These are phyloP conservation scores for Candida sanyaensis DNA, from an alignment of 1,139 yeast genomes.

Conservation along the genomic window DNA sequence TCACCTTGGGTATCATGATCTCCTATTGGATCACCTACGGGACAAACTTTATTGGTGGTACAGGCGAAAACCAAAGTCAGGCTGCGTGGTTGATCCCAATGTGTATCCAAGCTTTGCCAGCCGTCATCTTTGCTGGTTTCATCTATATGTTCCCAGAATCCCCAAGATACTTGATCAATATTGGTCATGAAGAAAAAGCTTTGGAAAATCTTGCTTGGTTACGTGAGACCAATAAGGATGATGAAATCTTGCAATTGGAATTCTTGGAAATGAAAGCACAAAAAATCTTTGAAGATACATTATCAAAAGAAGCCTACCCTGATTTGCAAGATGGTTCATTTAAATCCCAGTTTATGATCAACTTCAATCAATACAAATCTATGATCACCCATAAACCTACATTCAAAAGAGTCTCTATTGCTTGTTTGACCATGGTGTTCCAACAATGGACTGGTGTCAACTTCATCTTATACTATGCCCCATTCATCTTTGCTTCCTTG, in stretches of 20 bases:
- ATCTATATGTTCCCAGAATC: slow-evolving; percentile 23
- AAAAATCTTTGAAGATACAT: slow-evolving; percentile 18
- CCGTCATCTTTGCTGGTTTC: slow-evolving; percentile 19
- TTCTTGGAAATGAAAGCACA: slow-evolving; percentile 22
- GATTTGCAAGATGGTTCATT: slow-evolving; percentile 16
- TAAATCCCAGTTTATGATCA: slow-evolving; percentile 12
- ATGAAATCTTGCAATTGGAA: slow-evolving; percentile 19
- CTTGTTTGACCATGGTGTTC: slow-evolving; percentile 60
- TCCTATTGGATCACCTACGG: slow-evolving; percentile 79
- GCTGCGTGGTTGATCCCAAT: slow-evolving; percentile 34
- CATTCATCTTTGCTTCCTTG: slow-evolving; percentile 20
- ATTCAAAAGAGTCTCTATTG: slow-evolving; percentile 54
- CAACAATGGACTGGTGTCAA: slow-evolving; percentile 76
- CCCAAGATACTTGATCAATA: slow-evolving; percentile 24
- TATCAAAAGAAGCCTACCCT: slow-evolving; percentile 11
- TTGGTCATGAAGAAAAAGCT: slow-evolving; percentile 19
- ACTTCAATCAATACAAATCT: slow-evolving; percentile 18
- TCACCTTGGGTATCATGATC: slow-evolving; percentile 65
- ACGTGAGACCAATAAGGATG: slow-evolving; percentile 14
- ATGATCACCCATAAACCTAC: slow-evolving; percentile 18
- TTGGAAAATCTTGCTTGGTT: slow-evolving; percentile 24
- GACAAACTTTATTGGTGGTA: slow-evolving; percentile 22
- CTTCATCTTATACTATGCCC: slow-evolving; percentile 71
- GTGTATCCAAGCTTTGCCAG: slow-evolving; percentile 28
- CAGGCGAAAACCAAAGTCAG: slow-evolving; percentile 39